phyloP scores from a whole-genome alignment of 1,284 basidiomycete genomes.

The Irpex lacteus region DNA sequence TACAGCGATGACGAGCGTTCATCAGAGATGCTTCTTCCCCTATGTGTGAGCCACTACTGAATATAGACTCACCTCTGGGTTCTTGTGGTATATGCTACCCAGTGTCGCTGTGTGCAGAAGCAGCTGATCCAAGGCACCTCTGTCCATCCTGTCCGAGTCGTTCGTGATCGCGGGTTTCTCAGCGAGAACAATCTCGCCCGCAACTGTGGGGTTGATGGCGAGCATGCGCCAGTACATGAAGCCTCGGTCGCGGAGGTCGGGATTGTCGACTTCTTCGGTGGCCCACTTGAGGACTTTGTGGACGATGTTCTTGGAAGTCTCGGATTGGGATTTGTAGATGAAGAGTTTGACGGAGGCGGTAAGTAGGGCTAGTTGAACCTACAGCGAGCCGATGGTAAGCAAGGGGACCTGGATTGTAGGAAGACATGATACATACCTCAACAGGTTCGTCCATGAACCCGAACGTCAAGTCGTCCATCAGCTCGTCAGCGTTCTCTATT shows the following conservation, averaged over 20 bases:
- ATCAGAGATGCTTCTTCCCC: not conserved
- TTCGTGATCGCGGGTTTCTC: slow-evolving; percentile 98
- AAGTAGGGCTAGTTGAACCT: slow-evolving; percentile 95
- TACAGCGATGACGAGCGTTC: not conserved
- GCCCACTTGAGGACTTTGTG: slow-evolving; percentile 97
- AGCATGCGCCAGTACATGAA: slow-evolving; percentile 99
- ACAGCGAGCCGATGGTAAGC: slow-evolving; percentile 3
- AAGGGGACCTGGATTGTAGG: not conserved
- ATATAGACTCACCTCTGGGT: slow-evolving; percentile 63
- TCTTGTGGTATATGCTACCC: slow-evolving; percentile 87
- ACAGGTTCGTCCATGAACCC: slow-evolving; percentile 93
- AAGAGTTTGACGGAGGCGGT: slow-evolving; percentile 98
- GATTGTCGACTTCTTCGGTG: slow-evolving; percentile 97
- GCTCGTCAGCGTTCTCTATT: slow-evolving; percentile 95
- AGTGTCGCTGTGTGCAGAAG: slow-evolving; percentile 80
- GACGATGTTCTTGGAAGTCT: slow-evolving; percentile 86
- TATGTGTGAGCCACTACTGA: not conserved
- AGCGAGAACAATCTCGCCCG: slow-evolving; percentile 88
- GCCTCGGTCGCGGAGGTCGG: slow-evolving; percentile 93
- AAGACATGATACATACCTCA: slow-evolving; percentile 55
- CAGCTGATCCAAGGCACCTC: slow-evolving; percentile 90
- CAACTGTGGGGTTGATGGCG: slow-evolving; percentile 89
- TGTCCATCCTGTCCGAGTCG: slow-evolving; percentile 96
- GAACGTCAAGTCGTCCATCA: slow-evolving; percentile 90
- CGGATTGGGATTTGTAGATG: slow-evolving; percentile 85